Evolutionary conservation across 140 eudicot genomes (phyloP), one percentile per base, ranked within the genome.

Genomic region (Erigeron philadelphicus): DNA sequence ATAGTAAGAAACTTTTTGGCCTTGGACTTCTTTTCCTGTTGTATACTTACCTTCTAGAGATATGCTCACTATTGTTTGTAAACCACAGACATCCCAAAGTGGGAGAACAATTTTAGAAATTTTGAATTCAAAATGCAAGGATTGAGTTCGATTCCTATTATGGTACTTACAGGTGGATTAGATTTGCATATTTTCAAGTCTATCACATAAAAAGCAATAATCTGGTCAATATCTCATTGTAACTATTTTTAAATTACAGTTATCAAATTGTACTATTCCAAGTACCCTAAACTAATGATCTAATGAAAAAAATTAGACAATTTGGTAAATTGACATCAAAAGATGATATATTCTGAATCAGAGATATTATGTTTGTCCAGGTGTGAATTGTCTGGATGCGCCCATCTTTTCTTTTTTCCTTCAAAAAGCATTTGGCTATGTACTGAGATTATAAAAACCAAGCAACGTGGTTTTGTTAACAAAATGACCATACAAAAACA

Each of bases 401-500:
- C 38, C 38, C 38, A 31, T 31, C 4, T 31, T 31, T 31, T 31
- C 4, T 31, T 3, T 31, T 21, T 21, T 21, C 25, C 0, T 21
- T 21, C 25, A 21, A 31, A 31, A 31, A 31, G 38, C 38, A 31
- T 31, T 2, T 2, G 38, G 38, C 38, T 31, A 31, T 31, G 0
- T 31, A 2, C 38, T 31, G 38, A 31, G 2, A 4, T 1, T 5
- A 31, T 31, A 31, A 31, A 31, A 31, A 31, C 38, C 38, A 31
- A 31, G 38, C 38, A 31, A 31, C 38, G 4, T 31, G 38, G 64
- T 38, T 62, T 40, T n/a, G 42, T 38, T 49, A 19, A 16, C 12
- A 62, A 50, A 73, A 52, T n/a, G 19, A 6, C 21, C 25, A 16
- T 16, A 62, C 23, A 17, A 65, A 74, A 52, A 50, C 78, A 53